These are phyloP conservation scores for Fraxinus floribunda DNA, from an alignment of 305 asterid genomes.

Conservation along the genomic window DNA sequence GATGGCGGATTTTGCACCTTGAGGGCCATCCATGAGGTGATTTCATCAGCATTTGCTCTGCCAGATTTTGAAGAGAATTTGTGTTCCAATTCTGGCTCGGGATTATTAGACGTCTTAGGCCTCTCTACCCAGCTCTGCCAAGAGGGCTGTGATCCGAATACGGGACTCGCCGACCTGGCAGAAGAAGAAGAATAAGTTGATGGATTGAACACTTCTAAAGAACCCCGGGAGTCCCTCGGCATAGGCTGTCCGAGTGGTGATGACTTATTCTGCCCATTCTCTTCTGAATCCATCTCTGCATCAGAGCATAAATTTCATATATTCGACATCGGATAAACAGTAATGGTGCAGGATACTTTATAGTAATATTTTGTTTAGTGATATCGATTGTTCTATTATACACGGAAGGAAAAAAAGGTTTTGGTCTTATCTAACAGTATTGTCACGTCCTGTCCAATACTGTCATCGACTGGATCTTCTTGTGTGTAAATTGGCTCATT, in stretches of 20 bases:
- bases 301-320: background rate
- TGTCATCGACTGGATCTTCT: background rate
- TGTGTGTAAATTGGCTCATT: background rate
- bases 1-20: slow-evolving; percentile 38
- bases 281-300: slow-evolving; percentile 48
- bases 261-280: slow-evolving; percentile 39
- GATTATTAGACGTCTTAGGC: slow-evolving; percentile 9
- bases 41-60: slow-evolving; percentile 34
- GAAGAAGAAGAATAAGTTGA: slow-evolving; percentile 33
- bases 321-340: background rate
- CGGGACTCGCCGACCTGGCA: slow-evolving; percentile 35
- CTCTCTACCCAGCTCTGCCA: slow-evolving; percentile 48
- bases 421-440: background rate
- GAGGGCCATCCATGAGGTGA: slow-evolving; percentile 90
- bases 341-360: background rate
- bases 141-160: slow-evolving; percentile 46
- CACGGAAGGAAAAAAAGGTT: background rate
- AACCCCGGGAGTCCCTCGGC: slow-evolving; percentile 77
- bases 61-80: slow-evolving; percentile 26
- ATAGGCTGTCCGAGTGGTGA: slow-evolving; percentile 46
- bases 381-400: background rate
- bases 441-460: background rate
- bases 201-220: slow-evolving; percentile 87
- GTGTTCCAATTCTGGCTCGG: slow-evolving; percentile 26
- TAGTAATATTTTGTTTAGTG: background rate